Evolutionary conservation across 768 basidiomycete genomes (phyloP).

Genomic region (Psilocybe azurescens): DNA sequence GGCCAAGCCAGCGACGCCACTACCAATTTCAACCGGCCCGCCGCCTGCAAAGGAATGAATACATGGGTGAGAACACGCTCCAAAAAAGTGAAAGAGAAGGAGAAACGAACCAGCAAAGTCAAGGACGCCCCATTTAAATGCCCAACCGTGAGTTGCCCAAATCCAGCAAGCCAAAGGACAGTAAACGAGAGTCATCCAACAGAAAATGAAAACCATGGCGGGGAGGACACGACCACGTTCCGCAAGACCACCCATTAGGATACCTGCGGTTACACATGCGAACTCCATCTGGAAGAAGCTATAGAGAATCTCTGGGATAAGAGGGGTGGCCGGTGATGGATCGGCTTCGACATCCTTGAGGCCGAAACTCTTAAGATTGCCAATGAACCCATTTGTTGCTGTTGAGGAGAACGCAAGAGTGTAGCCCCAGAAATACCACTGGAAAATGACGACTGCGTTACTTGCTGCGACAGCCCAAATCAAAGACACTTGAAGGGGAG

Average conservation of each 20-base stretch:
- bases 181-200: conserved; percentile 89
- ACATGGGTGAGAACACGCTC: conserved; percentile 12
- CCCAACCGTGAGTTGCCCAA: conserved; percentile 87
- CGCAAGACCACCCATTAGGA: conserved; percentile 80
- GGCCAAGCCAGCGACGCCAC: conserved; percentile 84
- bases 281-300: conserved; percentile 90
- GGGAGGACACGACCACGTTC: conserved; percentile 88
- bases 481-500: conserved; percentile 53
- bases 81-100: background rate
- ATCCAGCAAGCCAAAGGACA: conserved; percentile 88
- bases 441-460: conserved; percentile 78
- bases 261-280: conserved; percentile 79
- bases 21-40: conserved; percentile 87
- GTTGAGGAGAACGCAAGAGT: conserved; percentile 82
- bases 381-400: conserved; percentile 77
- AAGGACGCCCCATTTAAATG: conserved; percentile 80
- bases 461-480: conserved; percentile 77
- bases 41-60: conserved; percentile 53
- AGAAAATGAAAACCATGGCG: conserved; percentile 78
- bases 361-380: conserved; percentile 81
- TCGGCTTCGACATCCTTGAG: conserved; percentile 71
- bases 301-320: conserved; percentile 84
- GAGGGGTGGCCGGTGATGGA: conserved; percentile 79
- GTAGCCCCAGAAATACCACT: conserved; percentile 79
- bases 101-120: conserved; percentile 78